phyloP scores from a whole-genome alignment of 768 basidiomycete genomes.

The Tricholoma hemisulphureum region DNA sequence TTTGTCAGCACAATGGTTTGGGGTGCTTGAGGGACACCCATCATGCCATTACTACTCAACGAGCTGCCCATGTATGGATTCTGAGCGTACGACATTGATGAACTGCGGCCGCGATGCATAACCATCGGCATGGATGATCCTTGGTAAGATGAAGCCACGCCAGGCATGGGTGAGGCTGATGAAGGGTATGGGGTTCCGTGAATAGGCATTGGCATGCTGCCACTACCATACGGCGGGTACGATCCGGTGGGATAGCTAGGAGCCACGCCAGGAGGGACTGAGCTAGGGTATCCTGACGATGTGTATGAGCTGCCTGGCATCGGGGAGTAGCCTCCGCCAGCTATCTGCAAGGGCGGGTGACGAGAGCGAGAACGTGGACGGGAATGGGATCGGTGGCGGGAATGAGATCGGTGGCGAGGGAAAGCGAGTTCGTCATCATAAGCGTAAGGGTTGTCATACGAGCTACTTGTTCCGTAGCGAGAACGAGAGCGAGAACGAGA shows the following conservation, averaged over 20 bases:
- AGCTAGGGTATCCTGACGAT: conserved; percentile 11
- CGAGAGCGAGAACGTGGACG: conserved; percentile 38
- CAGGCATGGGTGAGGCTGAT: conserved; percentile 17
- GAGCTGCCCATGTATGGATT: conserved; percentile 21
- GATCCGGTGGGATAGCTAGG: conserved; percentile 13
- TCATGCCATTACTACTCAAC: conserved; percentile 15
- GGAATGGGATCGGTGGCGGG: conserved; percentile 34
- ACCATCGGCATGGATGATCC: conserved; percentile 25
- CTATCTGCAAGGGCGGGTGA: conserved; percentile 28
- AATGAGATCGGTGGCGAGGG: conserved; percentile 31
- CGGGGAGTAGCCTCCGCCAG: conserved; percentile 2
- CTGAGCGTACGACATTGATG: conserved; percentile 37
- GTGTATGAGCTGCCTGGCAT: conserved; percentile 8
- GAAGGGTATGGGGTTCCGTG: conserved; percentile 25
- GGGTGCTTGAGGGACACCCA: conserved; percentile 16
- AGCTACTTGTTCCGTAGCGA: conserved; percentile 9
- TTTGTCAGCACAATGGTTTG: conserved; percentile 32
- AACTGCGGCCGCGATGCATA: conserved; percentile 28
- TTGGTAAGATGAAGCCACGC: conserved; percentile 26
- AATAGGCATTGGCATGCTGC: conserved; percentile 20
- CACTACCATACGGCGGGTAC: conserved; percentile 25
- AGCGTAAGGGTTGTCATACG: conserved; percentile 39
- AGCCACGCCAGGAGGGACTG: conserved; percentile 10
- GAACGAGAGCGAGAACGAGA: conserved; percentile 34
- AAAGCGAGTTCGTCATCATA: conserved; percentile 34